These are phyloP conservation scores for Cercospora sp. DNA, from an alignment of 2,329 filamentous ascomycete genomes.

Conservation along the genomic window DNA sequence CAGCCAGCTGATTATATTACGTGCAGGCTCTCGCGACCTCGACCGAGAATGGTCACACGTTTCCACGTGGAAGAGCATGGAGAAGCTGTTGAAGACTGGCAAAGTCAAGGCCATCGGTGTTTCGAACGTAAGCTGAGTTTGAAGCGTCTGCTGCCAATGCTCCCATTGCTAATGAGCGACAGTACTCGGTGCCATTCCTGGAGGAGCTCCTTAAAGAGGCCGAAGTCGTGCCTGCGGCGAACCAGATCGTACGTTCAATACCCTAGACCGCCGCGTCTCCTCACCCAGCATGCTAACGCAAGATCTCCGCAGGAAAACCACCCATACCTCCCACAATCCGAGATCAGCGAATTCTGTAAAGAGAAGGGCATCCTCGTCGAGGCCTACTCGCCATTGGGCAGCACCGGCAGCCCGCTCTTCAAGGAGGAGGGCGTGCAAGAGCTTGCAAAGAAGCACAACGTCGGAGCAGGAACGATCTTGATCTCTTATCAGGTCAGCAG, in stretches of 20 bases:
- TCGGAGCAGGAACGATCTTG: slow-evolving; percentile 57
- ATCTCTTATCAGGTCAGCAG: slow-evolving; percentile 73
- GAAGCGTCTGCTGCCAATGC: background rate
- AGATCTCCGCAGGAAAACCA: slow-evolving; percentile 63
- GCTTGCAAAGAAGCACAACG: slow-evolving; percentile 52
- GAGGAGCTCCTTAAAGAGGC: slow-evolving; percentile 48
- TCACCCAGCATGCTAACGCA: background rate
- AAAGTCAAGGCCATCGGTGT: slow-evolving; percentile 54
- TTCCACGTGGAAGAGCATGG: slow-evolving; percentile 76
- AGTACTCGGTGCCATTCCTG: slow-evolving; percentile 49
- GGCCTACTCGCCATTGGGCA: slow-evolving; percentile 61
- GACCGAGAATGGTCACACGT: slow-evolving; percentile 68
- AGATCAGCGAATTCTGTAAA: slow-evolving; percentile 68
- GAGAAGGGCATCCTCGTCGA: slow-evolving; percentile 69
- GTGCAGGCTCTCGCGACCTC: slow-evolving; percentile 65
- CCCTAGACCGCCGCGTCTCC: background rate
- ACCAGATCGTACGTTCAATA: slow-evolving; percentile 24
- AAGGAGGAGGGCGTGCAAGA: slow-evolving; percentile 50
- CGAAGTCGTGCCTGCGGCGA: slow-evolving; percentile 32
- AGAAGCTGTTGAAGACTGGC: slow-evolving; percentile 56
- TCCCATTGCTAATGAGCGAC: background rate
- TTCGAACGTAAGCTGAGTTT: slow-evolving; percentile 40
- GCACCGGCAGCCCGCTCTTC: slow-evolving; percentile 52
- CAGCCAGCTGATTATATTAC: background rate
- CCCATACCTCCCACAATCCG: slow-evolving; percentile 68